Base-by-base conservation (phyloP, 805 yeast genomes). In the Martiniozyma abietophila region DNA sequence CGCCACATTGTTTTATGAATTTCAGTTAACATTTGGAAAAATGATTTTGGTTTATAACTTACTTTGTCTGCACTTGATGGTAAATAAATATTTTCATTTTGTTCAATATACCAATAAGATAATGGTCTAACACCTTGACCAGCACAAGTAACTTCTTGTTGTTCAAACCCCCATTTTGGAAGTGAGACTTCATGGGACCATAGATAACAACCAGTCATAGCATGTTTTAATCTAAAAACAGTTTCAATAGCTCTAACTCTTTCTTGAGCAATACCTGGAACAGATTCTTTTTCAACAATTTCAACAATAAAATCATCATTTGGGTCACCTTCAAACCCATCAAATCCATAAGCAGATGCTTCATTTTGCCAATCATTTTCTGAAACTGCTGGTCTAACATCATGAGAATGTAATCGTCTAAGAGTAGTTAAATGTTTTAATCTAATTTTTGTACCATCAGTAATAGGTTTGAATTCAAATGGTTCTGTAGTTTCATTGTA, bases 311-410 rank as follows among this genome's bases (percentile, higher is more conserved):
- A 82, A 53, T 81, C 88, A 59, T 82, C 94, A 56, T 82, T 82
- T 36, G 85, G 78, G 59, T 82, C 92, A 57, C 94, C 94, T 18
- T 51, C 74, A 47, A 80, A 82, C 4, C 82, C 85, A 28, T 76
- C 78, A 48, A 53, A 76, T 16, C 94, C 94, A 53, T 82, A 82
- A 58, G 77, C 67, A 4, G 85, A 69, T 14, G 69, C 84, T 62
- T 82, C 94, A 56, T 78, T 80, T 61, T 80, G 88, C 92, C 92
- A 82, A 49, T 82, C 94, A 39, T 67, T 62, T 51, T 74, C 80
- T 38, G 79, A 64, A 14, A 80, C 84, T 12, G 89, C 83, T 18
- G 88, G 76, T 56, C 81, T 77, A 48, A 79, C 78, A 53, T 82
- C 92, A 52, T 82, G 94, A 7, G 92, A 76, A 58, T 82, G 94